Evolutionary conservation across 2,329 filamentous ascomycete species (phyloP), one percentile per base, ranked within the genome.

Genomic region (Cytospora mali): DNA sequence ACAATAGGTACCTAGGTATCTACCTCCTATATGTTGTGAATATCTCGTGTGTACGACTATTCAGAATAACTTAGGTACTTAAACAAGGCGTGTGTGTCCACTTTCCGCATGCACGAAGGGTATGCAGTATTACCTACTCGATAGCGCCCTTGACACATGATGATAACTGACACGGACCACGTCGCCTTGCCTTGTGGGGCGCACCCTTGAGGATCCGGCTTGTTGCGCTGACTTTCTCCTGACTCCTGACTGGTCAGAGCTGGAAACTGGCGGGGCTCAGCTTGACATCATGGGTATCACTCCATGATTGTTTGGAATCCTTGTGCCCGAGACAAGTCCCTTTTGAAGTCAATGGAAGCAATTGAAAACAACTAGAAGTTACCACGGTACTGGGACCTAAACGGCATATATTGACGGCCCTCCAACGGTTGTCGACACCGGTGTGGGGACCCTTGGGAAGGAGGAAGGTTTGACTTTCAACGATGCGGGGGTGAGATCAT

Each of bases 401-500:
- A n/a, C n/a, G 35, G 35, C 16, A 4, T 18, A 6, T 39, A 39
- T 39, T 6, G 16, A 18, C 35, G n/a, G 4, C 9, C n/a, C 35
- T n/a, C 35, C 6, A n/a, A 7, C 35, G 35, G 13, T n/a, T 14
- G 13, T 14, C 33, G 16, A 16, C 33, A 5, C 16, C 16, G 33
- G 13, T 5, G 2, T 16, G 2, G 11, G 16, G 4, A 35, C 16
- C 33, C 33, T n/a, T 35, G 33, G 33, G 33, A 35, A 35, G 10
- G 35, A 39, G 35, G 35, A 39, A 6, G 16, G 35, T 14, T 13
- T 13, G 35, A n/a, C 35, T 39, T 11, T 6, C 16, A 11, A n/a
- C 16, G 35, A 39, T 53, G 57, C 31, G 49, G 55, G 49, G 57
- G 28, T 33, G 49, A 46, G 23, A 49, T 10, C 9, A 21, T 14